Evolutionary conservation across 2,329 filamentous ascomycete genomes (phyloP).

Genomic region (Teratosphaeriaceae sp.): DNA sequence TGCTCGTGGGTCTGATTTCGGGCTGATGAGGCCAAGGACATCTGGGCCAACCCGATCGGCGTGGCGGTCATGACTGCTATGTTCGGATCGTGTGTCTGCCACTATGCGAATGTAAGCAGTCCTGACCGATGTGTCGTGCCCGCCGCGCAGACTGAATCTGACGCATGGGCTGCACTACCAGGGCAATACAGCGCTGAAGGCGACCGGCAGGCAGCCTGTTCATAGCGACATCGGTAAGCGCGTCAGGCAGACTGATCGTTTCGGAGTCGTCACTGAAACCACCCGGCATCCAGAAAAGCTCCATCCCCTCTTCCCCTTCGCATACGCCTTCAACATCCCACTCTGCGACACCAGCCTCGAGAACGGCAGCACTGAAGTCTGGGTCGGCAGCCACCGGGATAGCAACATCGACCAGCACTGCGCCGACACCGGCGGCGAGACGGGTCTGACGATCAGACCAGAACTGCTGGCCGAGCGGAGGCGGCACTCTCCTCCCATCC

Average conservation of each 20-base stretch:
- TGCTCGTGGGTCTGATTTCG: too few species aligned
- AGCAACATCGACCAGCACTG: conserved; percentile 37
- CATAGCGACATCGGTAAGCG: conserved; percentile 48
- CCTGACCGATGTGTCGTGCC: too few species aligned
- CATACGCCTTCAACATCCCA: conserved; percentile 49
- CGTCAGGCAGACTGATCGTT: too few species aligned
- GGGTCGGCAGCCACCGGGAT: conserved; percentile 49
- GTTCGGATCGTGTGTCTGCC: conserved; percentile 44
- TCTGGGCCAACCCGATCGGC: conserved; percentile 38
- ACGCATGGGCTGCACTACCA: too few species aligned
- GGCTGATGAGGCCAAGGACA: too few species aligned
- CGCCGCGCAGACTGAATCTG: too few species aligned
- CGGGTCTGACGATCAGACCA: conserved; percentile 45
- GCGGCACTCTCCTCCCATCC: conserved; percentile 38
- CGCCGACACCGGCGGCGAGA: conserved; percentile 44
- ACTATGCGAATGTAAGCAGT: conserved; percentile 46
- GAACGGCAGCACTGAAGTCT: conserved; percentile 54
- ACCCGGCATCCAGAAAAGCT: conserved; percentile 48
- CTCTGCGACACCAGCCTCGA: conserved; percentile 44
- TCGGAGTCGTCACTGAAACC: too few species aligned
- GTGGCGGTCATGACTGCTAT: conserved; percentile 50
- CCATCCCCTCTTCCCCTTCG: conserved; percentile 50
- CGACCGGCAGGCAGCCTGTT: conserved; percentile 44
- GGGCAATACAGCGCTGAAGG: conserved; percentile 50
- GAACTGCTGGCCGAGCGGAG: conserved; percentile 35